Percentiles rank a stretch among this genome's conserved stretches.
These are phyloP conservation scores for Penicillium crustosum DNA, from an alignment of 2,329 filamentous ascomycete genomes.

Conservation along the genomic window DNA sequence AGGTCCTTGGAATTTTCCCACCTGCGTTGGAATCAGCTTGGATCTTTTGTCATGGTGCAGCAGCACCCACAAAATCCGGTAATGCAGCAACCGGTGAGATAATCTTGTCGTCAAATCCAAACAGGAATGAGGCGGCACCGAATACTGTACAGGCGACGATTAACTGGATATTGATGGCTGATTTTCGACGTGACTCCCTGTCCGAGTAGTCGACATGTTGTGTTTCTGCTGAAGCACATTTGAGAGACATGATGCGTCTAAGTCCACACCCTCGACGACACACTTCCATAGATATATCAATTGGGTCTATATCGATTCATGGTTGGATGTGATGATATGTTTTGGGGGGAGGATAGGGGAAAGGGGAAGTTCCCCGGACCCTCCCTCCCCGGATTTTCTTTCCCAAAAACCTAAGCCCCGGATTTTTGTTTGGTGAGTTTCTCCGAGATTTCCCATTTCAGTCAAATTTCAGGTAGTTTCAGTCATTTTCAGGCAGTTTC, in stretches of 20 bases:
- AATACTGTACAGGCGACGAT: slow-evolving; percentile 31
- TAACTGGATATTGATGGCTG: slow-evolving; percentile 27
- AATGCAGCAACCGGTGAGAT: slow-evolving; percentile 35
- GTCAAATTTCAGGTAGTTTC: no score
- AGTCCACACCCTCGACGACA: neutral
- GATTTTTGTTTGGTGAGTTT: slow-evolving; percentile 13
- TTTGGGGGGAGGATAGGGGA: neutral
- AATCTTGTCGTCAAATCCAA: slow-evolving; percentile 36
- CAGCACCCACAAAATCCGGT: slow-evolving; percentile 26
- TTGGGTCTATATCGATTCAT: neutral
- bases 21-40: slow-evolving; percentile 17
- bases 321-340: neutral
- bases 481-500: no score
- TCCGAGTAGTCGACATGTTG: slow-evolving; percentile 21
- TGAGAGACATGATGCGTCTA: slow-evolving; percentile 7
- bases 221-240: slow-evolving; percentile 13
- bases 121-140: slow-evolving; percentile 34
- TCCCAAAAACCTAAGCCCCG: neutral
- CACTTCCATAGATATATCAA: neutral
- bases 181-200: slow-evolving; percentile 8
- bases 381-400: slow-evolving; percentile 4
- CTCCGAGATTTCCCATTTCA: slow-evolving; percentile 20
- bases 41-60: neutral
- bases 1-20: slow-evolving; percentile 33
- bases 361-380: neutral